Evolutionary conservation across 1,284 basidiomycete species (phyloP).

Genomic region (Wallemia ichthyophaga): DNA sequence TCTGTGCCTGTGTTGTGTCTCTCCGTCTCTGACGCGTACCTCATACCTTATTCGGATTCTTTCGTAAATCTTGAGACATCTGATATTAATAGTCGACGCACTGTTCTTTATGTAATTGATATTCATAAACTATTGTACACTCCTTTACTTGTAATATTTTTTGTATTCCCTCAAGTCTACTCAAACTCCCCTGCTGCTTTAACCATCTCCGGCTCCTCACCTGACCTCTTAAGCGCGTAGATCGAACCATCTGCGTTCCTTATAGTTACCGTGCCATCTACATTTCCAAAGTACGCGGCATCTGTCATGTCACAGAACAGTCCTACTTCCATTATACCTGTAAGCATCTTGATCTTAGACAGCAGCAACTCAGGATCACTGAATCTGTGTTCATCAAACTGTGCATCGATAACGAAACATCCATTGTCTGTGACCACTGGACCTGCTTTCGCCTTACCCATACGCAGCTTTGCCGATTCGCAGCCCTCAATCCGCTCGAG

Average conservation of each 20-base stretch:
- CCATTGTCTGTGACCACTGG: slow-evolving; percentile 90
- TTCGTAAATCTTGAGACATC: too few relatives aligned
- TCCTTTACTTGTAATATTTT: neutral
- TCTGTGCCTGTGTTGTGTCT: too few relatives aligned
- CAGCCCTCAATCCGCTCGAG: slow-evolving; percentile 27
- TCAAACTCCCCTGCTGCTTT: neutral
- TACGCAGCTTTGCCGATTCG: slow-evolving; percentile 36
- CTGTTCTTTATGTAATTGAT: too few relatives aligned
- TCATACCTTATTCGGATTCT: too few relatives aligned
- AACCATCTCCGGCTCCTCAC: neutral
- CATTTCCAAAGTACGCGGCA: slow-evolving; percentile 55
- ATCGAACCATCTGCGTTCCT: slow-evolving; percentile 13
- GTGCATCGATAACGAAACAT: slow-evolving; percentile 80
- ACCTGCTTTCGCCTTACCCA: slow-evolving; percentile 32
- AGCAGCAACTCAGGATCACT: slow-evolving; percentile 5
- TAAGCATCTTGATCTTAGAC: slow-evolving; percentile 29
- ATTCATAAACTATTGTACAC: too few relatives aligned
- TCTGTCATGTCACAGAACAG: slow-evolving; percentile 78
- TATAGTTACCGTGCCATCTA: slow-evolving; percentile 19
- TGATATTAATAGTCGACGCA: too few relatives aligned
- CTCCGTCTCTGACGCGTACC: too few relatives aligned
- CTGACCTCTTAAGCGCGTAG: slow-evolving; percentile 10
- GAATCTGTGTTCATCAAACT: slow-evolving; percentile 31
- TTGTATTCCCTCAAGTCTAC: neutral
- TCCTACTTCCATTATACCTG: slow-evolving; percentile 89